A percentile compares a stretch with the other conserved stretches of the same genome.
These are phyloP conservation scores for Wickerhamiella hasegawae DNA, from an alignment of 805 yeast genomes.

Conservation along the genomic window DNA sequence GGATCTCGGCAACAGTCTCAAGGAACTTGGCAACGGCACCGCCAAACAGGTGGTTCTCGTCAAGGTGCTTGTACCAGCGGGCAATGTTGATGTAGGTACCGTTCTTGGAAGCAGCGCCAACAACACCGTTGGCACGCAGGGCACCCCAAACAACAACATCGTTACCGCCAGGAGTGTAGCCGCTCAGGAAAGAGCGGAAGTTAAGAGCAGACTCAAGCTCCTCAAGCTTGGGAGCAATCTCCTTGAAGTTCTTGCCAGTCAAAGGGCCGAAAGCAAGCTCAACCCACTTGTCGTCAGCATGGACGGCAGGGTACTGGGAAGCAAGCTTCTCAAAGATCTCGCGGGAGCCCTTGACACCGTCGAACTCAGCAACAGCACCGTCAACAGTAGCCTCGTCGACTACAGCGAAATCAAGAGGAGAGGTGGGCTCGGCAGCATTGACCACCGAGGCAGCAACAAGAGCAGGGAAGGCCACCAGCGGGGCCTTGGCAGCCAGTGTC, in stretches of 20 bases:
- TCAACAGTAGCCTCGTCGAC: conserved; percentile 59
- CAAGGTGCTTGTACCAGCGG: conserved; percentile 81
- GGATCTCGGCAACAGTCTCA: conserved; percentile 55
- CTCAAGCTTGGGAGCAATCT: conserved; percentile 61
- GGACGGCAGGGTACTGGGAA: conserved; percentile 31
- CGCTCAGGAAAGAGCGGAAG: conserved; percentile 65
- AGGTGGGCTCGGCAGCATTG: conserved; percentile 29
- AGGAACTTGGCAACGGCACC: conserved; percentile 49
- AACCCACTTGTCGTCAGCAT: conserved; percentile 39
- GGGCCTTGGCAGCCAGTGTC: conserved; percentile 74
- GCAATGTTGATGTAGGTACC: conserved; percentile 72
- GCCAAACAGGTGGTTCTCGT: conserved; percentile 46
- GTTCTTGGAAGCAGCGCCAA: conserved; percentile 79
- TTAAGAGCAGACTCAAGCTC: conserved; percentile 68
- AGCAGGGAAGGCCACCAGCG: conserved; percentile 61
- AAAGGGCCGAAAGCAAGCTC: conserved; percentile 51
- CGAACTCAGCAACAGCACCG: conserved; percentile 21
- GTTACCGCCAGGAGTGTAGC: conserved; percentile 51
- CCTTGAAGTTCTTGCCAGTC: conserved; percentile 76
- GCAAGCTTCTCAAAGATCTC: conserved; percentile 27
- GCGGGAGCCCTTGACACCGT: conserved; percentile 25
- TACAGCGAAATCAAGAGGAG: conserved; percentile 41
- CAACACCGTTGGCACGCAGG: conserved; percentile 79
- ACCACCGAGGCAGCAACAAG: conserved; percentile 65
- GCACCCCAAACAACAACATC: conserved; percentile 91